Evolutionary conservation across 176 grass and related monocot species (phyloP), one percentile per base, ranked within the genome.

Genomic region (Puya raimondii): DNA sequence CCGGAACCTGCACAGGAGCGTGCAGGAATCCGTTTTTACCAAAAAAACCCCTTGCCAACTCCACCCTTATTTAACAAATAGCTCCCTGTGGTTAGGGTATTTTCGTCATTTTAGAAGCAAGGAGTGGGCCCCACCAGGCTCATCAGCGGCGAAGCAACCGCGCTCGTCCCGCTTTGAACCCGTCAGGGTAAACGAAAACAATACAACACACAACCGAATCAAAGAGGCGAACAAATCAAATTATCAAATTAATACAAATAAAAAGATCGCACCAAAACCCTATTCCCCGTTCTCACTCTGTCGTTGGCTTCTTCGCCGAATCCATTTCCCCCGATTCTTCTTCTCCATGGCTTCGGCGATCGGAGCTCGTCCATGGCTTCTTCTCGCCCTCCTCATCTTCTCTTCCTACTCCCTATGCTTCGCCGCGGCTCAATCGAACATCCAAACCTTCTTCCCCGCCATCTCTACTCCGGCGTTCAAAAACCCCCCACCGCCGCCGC

Each of bases 361-460:
- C 4, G 10, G 26, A 26, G 10, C 71, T 47, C 71, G 14, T 25
- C 61, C 12, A 6, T 14, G 17, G 59, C 42, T 71, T 63, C 33
- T 68, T 56, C 21, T 81, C 77, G 0, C 70, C 58, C 0, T 59
- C 71, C 0, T 54, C 23, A 23, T 53, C 74, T 21, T 4, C 57
- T 26, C 18, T 49, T 14, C 2, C 11, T 18, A 9, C 48, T 4
- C 80, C 59, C 47, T 51, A 74, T 61, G 49, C 12, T 48, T 50
- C 27, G 27, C 64, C 13, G 50, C 81, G 42, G 53, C 42, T 53
- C 67, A 81, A 64, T 63, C 53, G 75, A 96, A 96, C 73, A 79
- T 92, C 70, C 65, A 48, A 63, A 83, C 69, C 23, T 11, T 15
- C 49, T 97, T 90, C 86, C 93, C 93, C 11, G 73, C 93, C 50